Percentiles rank a stretch among this genome's conserved stretches.
Conservation (phyloP, 2,329 filamentous ascomycete genomes). For the Talaromyces albobiverticillius region DNA sequence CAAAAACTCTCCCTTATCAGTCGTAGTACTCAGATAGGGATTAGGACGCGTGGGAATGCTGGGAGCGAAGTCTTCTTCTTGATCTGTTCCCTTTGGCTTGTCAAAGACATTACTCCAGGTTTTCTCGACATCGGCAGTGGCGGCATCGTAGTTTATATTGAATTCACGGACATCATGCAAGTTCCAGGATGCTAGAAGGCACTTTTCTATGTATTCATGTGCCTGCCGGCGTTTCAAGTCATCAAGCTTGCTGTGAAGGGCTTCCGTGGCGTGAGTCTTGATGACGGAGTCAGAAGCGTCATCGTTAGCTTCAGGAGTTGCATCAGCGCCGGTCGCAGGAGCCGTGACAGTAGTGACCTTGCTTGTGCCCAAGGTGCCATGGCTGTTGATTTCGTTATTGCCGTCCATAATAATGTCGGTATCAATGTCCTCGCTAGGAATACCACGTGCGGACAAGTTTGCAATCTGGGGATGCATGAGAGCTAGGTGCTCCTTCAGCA, state of each 20-base stretch:
- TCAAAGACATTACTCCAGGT: conserved; percentile 33
- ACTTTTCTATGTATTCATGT: conserved; percentile 26
- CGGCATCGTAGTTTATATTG: conserved; percentile 32
- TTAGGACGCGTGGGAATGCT: conserved; percentile 25
- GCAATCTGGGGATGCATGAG: conserved; percentile 31
- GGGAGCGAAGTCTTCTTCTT: conserved; percentile 26
- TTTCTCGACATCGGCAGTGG: conserved; percentile 25
- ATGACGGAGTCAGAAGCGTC: conserved; percentile 5
- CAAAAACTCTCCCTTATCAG: conserved; percentile 34
- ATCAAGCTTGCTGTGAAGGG: conserved; percentile 19
- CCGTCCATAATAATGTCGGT: conserved; percentile 6
- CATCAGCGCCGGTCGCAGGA: conserved; percentile 13
- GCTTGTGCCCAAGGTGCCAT: conserved; percentile 3
- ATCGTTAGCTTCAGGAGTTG: conserved; percentile 20
- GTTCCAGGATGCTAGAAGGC: conserved; percentile 35
- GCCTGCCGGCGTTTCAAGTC: conserved; percentile 23
- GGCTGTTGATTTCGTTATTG: conserved; percentile 18
- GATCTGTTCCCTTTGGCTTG: conserved; percentile 28
- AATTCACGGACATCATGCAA: conserved; percentile 35
- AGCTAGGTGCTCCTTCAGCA: conserved; percentile 33
- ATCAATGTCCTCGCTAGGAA: conserved; percentile 19
- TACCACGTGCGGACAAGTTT: conserved; percentile 25
- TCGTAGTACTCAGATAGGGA: conserved; percentile 32
- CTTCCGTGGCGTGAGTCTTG: conserved; percentile 10
- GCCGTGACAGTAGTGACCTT: conserved; percentile 12